Evolutionary conservation across 495 filamentous ascomycete genomes (phyloP), one percentile per base, ranked within the genome.

Genomic region (Amniculicola lignicola): DNA sequence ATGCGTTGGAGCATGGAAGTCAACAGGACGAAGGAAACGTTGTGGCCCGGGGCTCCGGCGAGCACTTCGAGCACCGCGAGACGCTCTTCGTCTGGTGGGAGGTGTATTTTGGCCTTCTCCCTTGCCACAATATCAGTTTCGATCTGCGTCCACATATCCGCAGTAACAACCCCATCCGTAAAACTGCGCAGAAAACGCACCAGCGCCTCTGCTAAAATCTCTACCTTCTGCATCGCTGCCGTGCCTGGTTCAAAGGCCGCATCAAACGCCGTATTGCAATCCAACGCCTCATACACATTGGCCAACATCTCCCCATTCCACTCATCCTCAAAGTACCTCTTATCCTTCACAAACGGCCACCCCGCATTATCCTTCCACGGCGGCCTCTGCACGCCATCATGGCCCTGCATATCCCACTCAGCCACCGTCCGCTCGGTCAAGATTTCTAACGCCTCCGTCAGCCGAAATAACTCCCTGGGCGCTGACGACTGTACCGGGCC

Each of bases 11-110:
- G 78, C 79, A 91, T 89, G 37, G 87, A 83, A 2, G 83, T 90
- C 28, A 96, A 69, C 54, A 95, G 90, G 7, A 91, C 84, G 66
- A 95, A 93, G 0, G 86, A 88, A 54, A 91, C 86, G 64, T 86
- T 90, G 65, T 92, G 86, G 25, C 82, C 81, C 0, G 90, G 89
- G 0, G 80, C 78, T 9, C 79, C 73, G 0, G 85, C 78, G 4
- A 96, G 77, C 48, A 80, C 80, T 51, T 95, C 90, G 9, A 93
- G 75, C 9, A 92, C 76, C 69, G 78, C 79, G 7, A 78, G 72
- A 57, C 83, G 82, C 56, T 81, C 80, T 27, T 89, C 84, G 53
- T 92, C 88, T 54, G 61, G 71, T 18, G 69, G 69, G 27, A 63
- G 75, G 54, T 71, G 68, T 0, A 69, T 63, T 9, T 69, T 74